phyloP scores from a whole-genome alignment of 2,329 filamentous ascomycete species.

The Colletotrichum sp. region DNA sequence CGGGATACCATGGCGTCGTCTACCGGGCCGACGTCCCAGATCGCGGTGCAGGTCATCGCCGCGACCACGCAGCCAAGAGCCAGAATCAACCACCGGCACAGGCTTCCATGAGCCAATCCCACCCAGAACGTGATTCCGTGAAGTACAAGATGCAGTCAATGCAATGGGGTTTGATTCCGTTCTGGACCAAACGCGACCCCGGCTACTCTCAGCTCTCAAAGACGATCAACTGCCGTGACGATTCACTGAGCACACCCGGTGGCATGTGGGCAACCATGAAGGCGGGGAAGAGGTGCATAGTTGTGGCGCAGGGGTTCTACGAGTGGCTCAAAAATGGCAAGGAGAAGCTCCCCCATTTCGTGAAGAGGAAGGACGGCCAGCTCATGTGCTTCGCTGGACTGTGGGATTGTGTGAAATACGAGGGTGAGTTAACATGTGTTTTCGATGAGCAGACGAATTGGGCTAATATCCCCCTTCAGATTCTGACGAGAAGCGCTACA shows the following conservation, averaged over 20 bases:
- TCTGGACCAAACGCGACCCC: slow-evolving; percentile 87
- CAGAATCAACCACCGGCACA: neutral
- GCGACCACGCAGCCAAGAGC: slow-evolving; percentile 23
- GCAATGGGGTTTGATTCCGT: slow-evolving; percentile 95
- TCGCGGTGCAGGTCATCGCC: slow-evolving; percentile 53
- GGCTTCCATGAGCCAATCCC: slow-evolving; percentile 25
- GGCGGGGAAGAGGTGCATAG: slow-evolving; percentile 82
- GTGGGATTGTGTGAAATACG: slow-evolving; percentile 87
- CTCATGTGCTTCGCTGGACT: slow-evolving; percentile 90
- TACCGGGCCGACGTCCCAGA: slow-evolving; percentile 79
- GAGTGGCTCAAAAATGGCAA: slow-evolving; percentile 90
- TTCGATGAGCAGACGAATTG: neutral
- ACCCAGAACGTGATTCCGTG: slow-evolving; percentile 31
- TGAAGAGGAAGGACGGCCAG: slow-evolving; percentile 80
- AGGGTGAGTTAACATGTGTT: slow-evolving; percentile 55
- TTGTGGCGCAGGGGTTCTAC: slow-evolving; percentile 91
- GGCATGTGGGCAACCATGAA: slow-evolving; percentile 97
- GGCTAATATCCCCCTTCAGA: slow-evolving; percentile 34
- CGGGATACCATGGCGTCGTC: slow-evolving; percentile 83
- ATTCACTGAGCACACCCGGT: slow-evolving; percentile 75
- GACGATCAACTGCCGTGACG: slow-evolving; percentile 94
- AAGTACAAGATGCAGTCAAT: slow-evolving; percentile 88
- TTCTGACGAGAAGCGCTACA: slow-evolving; percentile 75
- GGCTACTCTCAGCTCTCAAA: slow-evolving; percentile 80
- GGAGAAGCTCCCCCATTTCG: slow-evolving; percentile 84